Percentiles rank a stretch among this genome's conserved stretches.
Conservation (phyloP, 2,329 filamentous ascomycete species). For the Microcyclospora tardicrescens region DNA sequence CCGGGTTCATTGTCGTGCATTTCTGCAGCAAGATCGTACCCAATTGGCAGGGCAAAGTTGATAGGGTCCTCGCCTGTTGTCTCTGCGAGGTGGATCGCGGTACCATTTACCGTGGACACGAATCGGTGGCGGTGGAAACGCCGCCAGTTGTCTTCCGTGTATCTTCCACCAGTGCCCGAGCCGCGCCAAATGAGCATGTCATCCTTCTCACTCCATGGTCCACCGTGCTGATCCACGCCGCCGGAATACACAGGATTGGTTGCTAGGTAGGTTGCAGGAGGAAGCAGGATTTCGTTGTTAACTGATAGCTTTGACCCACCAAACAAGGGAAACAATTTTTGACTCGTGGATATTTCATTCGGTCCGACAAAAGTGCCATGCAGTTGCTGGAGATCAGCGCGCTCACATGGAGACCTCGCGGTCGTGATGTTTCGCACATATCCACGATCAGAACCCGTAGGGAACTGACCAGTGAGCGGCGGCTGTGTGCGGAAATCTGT, state of each 20-base stretch:
- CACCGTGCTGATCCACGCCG: constrained; percentile 42
- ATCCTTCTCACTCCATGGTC: constrained; percentile 42
- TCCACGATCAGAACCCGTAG: constrained; percentile 26
- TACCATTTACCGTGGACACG: constrained; percentile 58
- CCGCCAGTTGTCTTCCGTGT: constrained; percentile 51
- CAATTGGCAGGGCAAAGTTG: constrained; percentile 27
- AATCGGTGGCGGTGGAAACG: constrained; percentile 66
- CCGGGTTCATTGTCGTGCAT: background rate
- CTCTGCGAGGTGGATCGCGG: constrained; percentile 38
- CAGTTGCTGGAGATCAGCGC: constrained; percentile 31
- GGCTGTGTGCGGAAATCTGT: constrained; percentile 27
- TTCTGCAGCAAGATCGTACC: constrained; percentile 25
- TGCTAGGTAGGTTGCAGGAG: constrained; percentile 38
- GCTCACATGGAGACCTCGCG: constrained; percentile 33
- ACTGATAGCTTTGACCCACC: constrained; percentile 37
- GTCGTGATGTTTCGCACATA: constrained; percentile 37
- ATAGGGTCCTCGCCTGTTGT: constrained; percentile 18
- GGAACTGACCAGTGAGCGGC: constrained; percentile 19
- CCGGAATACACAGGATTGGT: constrained; percentile 30
- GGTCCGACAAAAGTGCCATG: constrained; percentile 39
- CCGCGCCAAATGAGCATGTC: constrained; percentile 35
- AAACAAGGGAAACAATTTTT: constrained; percentile 36
- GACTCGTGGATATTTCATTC: constrained; percentile 29
- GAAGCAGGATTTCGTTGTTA: constrained; percentile 41
- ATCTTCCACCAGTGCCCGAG: constrained; percentile 39